Evolutionary conservation across 1,284 basidiomycete species (phyloP), one percentile per base, ranked within the genome.

Genomic region (Porogramme epimiltina): DNA sequence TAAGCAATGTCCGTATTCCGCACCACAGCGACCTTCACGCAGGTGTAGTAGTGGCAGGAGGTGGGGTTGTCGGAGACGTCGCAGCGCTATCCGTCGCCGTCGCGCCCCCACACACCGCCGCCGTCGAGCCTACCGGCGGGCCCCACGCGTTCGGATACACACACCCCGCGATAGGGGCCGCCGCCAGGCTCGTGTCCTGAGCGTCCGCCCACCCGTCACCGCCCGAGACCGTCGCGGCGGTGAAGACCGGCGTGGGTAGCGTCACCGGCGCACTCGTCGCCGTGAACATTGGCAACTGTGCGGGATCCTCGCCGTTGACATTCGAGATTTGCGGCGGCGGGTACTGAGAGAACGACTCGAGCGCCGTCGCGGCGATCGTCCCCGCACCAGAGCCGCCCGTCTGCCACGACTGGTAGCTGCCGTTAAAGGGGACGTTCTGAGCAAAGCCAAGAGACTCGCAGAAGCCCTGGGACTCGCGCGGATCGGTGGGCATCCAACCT

Each of bases 401-500:
- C 66, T 88, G 86, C 78, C 87, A 92, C 4, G 81, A 52, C 62
- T 78, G 65, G 72, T 83, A 85, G 2, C 72, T 74, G 4, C 84
- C 83, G 59, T 75, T 66, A 62, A 88, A 91, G 3, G 72, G 61
- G 37, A 70, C 66, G n/a, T 69, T 67, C 11, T 72, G 66, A 5
- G 47, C 38, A 6, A 79, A 76, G 19, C 80, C 74, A 33, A 83
- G 68, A 5, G 74, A 68, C 23, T 67, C 74, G 62, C 92, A 95
- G 16, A 71, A 76, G 6, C 92, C 91, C 20, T 76, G 54, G 1
- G 84, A 82, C 11, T 68, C 70, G 49, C 91, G 76, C 16, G 92
- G 91, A 66, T 94, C 88, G 3, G 69, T 71, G 5, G 91, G 89
- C 50, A 93, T 84, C 84, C 85, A 94, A 9, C 91, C 91, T 63